phyloP scores from a whole-genome alignment of 192 early-diverging fungal genomes.

The Backusella westeae region DNA sequence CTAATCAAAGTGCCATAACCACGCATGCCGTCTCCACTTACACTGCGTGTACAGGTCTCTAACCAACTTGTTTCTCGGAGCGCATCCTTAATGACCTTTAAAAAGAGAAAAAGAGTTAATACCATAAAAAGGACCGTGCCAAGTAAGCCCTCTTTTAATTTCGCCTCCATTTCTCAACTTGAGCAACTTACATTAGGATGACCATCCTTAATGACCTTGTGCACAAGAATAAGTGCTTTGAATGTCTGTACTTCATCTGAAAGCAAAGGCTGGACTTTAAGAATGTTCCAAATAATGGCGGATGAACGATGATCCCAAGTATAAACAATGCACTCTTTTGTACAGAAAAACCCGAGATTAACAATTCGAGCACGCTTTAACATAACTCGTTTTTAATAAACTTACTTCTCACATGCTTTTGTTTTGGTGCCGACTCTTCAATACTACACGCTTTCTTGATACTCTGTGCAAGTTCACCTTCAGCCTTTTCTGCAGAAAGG shows the following conservation, averaged over 20 bases:
- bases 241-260: constrained; percentile 95
- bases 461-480: constrained; percentile 80
- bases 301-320: constrained; percentile 92
- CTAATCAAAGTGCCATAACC: constrained; percentile 86
- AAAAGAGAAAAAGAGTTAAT: too few species aligned
- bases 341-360: background rate
- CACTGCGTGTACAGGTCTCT: constrained; percentile 63
- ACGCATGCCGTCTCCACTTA: constrained; percentile 45
- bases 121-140: too few species aligned
- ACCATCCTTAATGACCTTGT: constrained; percentile 95
- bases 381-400: background rate
- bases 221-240: constrained; percentile 91
- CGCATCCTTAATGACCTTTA: constrained; percentile 79
- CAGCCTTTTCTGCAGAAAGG: constrained; percentile 64
- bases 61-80: constrained; percentile 80
- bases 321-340: constrained; percentile 79
- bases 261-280: constrained; percentile 85
- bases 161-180: too few species aligned
- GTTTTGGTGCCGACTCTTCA: constrained; percentile 95
- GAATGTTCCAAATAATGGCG: constrained; percentile 78
- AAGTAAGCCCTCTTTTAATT: too few species aligned
- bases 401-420: constrained; percentile 90
- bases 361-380: background rate
- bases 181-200: constrained; percentile 65
- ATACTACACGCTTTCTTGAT: constrained; percentile 88